Conservation (phyloP, 2,329 filamentous ascomycete genomes). For the Epichloe sp. region DNA sequence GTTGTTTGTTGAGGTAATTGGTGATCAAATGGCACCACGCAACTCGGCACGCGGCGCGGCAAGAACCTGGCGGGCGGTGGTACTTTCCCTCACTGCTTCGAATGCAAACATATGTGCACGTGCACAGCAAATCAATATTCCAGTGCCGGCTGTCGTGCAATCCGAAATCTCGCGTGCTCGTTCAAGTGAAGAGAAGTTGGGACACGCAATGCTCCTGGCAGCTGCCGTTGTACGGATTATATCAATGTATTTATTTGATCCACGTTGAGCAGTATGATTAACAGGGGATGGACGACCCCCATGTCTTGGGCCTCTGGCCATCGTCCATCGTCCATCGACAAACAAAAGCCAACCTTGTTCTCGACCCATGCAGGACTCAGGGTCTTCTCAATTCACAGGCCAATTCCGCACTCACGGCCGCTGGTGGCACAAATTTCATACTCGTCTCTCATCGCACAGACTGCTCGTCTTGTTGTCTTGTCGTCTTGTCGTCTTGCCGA, state of each 20-base stretch:
- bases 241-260: background rate
- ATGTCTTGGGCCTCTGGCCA: background rate
- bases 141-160: no score
- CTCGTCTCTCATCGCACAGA: background rate
- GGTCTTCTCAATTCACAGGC: background rate
- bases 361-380: background rate
- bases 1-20: no score
- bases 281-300: background rate
- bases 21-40: background rate
- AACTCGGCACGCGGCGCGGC: background rate
- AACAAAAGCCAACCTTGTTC: background rate
- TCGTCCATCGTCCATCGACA: background rate
- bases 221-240: background rate
- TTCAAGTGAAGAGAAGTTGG: no score
- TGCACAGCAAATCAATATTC: background rate
- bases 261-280: background rate
- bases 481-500: background rate
- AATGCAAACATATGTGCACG: background rate
- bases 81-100: background rate
- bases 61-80: background rate
- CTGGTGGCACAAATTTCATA: background rate
- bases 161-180: no score
- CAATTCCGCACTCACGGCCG: background rate
- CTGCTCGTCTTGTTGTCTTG: background rate
- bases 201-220: background rate